These are phyloP conservation scores for Kodamaea anthophila DNA, from an alignment of 1,139 yeast genomes.

Conservation along the genomic window DNA sequence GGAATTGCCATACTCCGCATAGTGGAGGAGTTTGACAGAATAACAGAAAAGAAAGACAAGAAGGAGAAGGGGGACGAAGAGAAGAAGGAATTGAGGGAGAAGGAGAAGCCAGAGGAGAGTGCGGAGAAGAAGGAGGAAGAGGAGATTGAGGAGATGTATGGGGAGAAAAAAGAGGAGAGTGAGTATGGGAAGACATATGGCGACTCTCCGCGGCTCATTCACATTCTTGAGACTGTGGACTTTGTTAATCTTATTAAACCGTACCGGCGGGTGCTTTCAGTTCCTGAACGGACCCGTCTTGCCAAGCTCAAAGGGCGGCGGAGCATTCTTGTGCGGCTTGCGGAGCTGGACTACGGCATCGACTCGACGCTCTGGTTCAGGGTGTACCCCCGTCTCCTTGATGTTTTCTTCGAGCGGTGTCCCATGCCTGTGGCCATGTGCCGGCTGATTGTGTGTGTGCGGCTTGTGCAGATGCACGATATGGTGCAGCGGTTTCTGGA, in stretches of 20 bases:
- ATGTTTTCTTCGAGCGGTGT: conserved; percentile 68
- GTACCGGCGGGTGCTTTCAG: conserved; percentile 59
- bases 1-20: conserved; percentile 72
- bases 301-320: conserved; percentile 57
- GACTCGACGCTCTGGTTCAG: conserved; percentile 95
- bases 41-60: not conserved
- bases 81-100: conserved; percentile 7
- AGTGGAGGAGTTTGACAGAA: conserved; percentile 69
- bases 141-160: conserved; percentile 51
- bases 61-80: not conserved
- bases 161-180: not conserved
- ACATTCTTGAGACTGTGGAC: conserved; percentile 67
- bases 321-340: conserved; percentile 63
- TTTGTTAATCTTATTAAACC: conserved; percentile 59
- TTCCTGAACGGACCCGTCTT: conserved; percentile 74
- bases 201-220: conserved; percentile 55
- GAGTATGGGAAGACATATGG: not conserved
- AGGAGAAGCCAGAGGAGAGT: conserved; percentile 51
- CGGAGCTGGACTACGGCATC: conserved; percentile 90
- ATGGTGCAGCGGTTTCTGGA: conserved; percentile 61
- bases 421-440: conserved; percentile 94
- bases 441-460: conserved; percentile 84
- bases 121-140: conserved; percentile 7
- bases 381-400: conserved; percentile 70
- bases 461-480: conserved; percentile 87